Evolutionary conservation across 805 yeast genomes (phyloP), one percentile per base, ranked within the genome.

Genomic region (Candida orba): DNA sequence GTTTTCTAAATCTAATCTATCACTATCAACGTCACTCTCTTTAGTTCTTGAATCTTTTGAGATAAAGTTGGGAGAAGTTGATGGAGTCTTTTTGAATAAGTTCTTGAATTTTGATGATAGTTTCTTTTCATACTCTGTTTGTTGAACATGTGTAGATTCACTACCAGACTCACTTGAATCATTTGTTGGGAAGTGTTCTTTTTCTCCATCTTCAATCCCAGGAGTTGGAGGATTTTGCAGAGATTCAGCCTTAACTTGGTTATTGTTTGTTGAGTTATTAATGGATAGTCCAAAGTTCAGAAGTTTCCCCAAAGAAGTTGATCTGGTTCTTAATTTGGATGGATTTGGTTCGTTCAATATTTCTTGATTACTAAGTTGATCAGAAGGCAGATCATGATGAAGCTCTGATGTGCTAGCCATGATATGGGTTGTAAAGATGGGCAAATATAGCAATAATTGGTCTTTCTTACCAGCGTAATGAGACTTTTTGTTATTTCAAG

Each of bases 291-390:
- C 71, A 50, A 69, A 68, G 39, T 59, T 62, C 47, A 71, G 64
- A 15, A 71, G 51, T 41, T 66, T 62, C 3, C 69, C 64, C 17
- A 71, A 53, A 1, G 75, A 69, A 46, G 67, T 59, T 12, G 75
- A 69, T 41, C 75, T 54, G n/a, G 25, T 27, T 23, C 42, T 23
- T 8, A 30, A 4, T 20, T 40, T 34, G 3, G 31, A 33, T 20
- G 34, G 8, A 20, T 20, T 18, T 33, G 32, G 23, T 7, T 31
- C 27, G 1, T 4, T 22, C 8, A n/a, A 15, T 39, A 25, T 39
- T 14, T 34, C 33, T 4, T 18, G 12, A 22, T n/a, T 31, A 31
- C 18, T 38, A n/a, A n/a, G 32, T 8, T 14, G 32, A 27, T 27
- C 5, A 27, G 29, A 27, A 27, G 29, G 29, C 3, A 27, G 29